Conservation (phyloP, 2,329 filamentous ascomycete species). For the Colletotrichum spinosum region DNA sequence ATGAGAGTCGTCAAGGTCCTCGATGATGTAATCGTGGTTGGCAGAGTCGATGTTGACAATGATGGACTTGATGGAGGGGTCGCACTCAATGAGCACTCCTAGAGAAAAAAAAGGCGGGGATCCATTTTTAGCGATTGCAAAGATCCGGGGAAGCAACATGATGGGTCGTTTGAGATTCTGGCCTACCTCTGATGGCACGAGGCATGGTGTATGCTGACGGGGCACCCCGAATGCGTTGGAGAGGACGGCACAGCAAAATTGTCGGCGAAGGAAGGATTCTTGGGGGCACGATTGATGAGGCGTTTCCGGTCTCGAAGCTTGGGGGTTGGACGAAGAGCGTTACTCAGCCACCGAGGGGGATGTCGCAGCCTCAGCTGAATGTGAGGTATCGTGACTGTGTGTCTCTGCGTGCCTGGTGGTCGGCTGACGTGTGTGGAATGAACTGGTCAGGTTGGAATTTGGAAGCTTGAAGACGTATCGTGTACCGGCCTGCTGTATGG, state of each 20-base stretch:
- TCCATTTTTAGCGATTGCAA: slow-evolving; percentile 24
- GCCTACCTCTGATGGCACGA: slow-evolving; percentile 65
- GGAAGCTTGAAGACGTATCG: slow-evolving; percentile 9
- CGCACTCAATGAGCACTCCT: slow-evolving; percentile 84
- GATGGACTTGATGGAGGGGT: slow-evolving; percentile 89
- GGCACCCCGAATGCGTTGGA: not conserved
- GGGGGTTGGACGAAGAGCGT: not conserved
- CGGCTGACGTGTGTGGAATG: slow-evolving; percentile 8
- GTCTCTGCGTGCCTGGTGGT: not conserved
- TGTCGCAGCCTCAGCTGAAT: too few relatives aligned
- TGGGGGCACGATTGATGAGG: not conserved
- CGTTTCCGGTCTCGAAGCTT: too few relatives aligned
- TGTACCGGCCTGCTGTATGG: not conserved
- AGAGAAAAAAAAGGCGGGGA: slow-evolving; percentile 5
- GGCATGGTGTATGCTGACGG: slow-evolving; percentile 56
- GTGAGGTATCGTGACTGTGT: not conserved
- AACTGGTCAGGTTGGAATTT: slow-evolving; percentile 21
- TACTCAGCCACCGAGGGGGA: not conserved
- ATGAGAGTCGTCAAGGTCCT: slow-evolving; percentile 82
- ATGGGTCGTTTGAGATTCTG: not conserved
- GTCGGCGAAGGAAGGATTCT: slow-evolving; percentile 3
- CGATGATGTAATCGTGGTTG: slow-evolving; percentile 80
- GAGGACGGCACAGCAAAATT: not conserved
- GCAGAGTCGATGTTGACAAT: slow-evolving; percentile 80
- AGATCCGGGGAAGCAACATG: slow-evolving; percentile 17